phyloP scores from a whole-genome alignment of 352 stramenopile species.

The Pythium aquatile region DNA sequence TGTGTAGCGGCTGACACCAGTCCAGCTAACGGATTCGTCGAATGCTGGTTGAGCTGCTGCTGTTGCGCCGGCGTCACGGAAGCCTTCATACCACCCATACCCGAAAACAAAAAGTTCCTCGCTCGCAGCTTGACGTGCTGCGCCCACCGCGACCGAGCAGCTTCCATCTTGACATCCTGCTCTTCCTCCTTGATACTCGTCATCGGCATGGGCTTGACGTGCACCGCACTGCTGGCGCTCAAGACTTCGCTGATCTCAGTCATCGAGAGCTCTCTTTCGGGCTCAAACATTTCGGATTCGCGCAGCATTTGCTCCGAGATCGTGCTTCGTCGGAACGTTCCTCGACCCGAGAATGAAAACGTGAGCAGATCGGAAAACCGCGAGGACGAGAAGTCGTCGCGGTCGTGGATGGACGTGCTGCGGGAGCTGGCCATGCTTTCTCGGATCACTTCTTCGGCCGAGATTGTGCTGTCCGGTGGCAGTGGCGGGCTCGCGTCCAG shows the following conservation, averaged over 20 bases:
- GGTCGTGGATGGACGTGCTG: constrained; percentile 71
- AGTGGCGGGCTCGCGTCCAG: constrained; percentile 60
- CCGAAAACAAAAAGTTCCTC: constrained; percentile 70
- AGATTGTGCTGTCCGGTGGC: constrained; percentile 79
- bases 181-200: constrained; percentile 87
- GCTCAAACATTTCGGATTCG: constrained; percentile 82
- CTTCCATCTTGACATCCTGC: constrained; percentile 78
- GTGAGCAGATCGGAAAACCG: constrained; percentile 41
- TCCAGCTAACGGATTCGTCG: constrained; percentile 1
- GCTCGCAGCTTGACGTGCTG: constrained; percentile 87
- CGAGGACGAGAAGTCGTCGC: constrained; percentile 53
- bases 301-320: constrained; percentile 85
- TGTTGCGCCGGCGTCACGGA: constrained; percentile 13
- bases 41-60: constrained; percentile 10
- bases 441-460: constrained; percentile 83
- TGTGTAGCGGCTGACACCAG: constrained; percentile 55
- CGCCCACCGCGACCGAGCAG: constrained; percentile 79
- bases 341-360: constrained; percentile 77
- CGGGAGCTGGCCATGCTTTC: constrained; percentile 80
- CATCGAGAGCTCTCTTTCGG: constrained; percentile 71
- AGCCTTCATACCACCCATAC: constrained; percentile 19
- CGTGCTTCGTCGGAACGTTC: constrained; percentile 74
- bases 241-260: constrained; percentile 76
- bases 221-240: constrained; percentile 44
- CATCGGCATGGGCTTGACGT: constrained; percentile 71